Conservation (phyloP, 805 yeast genomes). For the Ogataea trehalophila region DNA sequence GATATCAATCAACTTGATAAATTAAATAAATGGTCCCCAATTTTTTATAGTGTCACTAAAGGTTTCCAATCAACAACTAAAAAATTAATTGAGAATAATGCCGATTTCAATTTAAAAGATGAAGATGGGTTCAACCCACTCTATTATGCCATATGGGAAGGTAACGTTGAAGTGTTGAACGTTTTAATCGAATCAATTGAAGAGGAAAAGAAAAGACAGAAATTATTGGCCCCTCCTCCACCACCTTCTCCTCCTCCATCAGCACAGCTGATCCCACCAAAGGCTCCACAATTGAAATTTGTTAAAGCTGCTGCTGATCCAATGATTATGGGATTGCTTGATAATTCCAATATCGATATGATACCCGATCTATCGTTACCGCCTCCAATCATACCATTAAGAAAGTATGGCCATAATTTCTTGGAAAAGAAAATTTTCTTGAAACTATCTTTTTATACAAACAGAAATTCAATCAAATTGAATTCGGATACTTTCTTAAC, state of each 20-base stretch:
- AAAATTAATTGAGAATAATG: slow-evolving; percentile 68
- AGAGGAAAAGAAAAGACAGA: slow-evolving; percentile 1
- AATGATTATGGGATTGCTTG: slow-evolving; percentile 16
- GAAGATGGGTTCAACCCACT: slow-evolving; percentile 77
- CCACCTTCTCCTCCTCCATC: not conserved
- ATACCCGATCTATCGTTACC: slow-evolving; percentile 92
- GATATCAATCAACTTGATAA: slow-evolving; percentile 77
- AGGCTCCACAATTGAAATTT: slow-evolving; percentile 13
- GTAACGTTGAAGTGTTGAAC: slow-evolving; percentile 78
- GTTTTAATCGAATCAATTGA: slow-evolving; percentile 42
- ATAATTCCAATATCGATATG: slow-evolving; percentile 45
- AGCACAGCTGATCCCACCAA: slow-evolving; percentile 7
- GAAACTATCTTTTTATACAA: slow-evolving; percentile 62
- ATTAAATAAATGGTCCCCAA: slow-evolving; percentile 89
- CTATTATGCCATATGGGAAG: slow-evolving; percentile 92
- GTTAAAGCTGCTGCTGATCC: slow-evolving; percentile 9
- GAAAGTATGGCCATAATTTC: slow-evolving; percentile 94
- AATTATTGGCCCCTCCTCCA: not conserved
- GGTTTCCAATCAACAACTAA: slow-evolving; percentile 71
- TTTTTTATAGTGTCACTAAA: slow-evolving; percentile 83
- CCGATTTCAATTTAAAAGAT: slow-evolving; percentile 63
- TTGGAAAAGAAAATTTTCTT: slow-evolving; percentile 84
- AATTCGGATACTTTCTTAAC: slow-evolving; percentile 39
- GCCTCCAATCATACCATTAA: slow-evolving; percentile 90
- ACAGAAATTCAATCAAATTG: slow-evolving; percentile 39